Conservation (phyloP, 768 basidiomycete genomes). For the Pilatotrama ljubarskyi region DNA sequence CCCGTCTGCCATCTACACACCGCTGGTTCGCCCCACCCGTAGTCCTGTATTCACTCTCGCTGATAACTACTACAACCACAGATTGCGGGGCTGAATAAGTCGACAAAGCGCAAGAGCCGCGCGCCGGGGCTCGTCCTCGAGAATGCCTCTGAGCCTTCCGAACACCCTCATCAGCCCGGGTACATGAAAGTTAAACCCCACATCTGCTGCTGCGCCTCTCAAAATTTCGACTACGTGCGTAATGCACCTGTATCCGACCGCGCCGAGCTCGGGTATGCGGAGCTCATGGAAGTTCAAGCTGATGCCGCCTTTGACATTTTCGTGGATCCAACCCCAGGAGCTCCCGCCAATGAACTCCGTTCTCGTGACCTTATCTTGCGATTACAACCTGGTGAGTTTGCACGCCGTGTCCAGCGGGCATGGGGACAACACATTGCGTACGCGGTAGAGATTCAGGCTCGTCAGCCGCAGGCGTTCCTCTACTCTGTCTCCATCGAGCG, state of each 20-base stretch:
- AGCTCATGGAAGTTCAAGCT: constrained; percentile 10
- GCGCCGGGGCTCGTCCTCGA: constrained; percentile 11
- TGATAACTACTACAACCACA: not conserved
- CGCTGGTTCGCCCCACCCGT: not conserved
- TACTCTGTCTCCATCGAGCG: constrained; percentile 31
- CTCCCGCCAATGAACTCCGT: too few relatives aligned
- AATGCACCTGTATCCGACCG: not conserved
- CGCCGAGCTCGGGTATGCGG: constrained; percentile 7
- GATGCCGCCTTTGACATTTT: constrained; percentile 6
- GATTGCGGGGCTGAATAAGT: not conserved
- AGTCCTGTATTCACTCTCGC: too few relatives aligned
- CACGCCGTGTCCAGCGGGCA: too few relatives aligned
- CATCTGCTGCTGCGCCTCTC: constrained; percentile 7
- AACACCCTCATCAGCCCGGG: not conserved
- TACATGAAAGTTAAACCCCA: constrained; percentile 5
- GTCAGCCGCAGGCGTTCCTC: constrained; percentile 31
- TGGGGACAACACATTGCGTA: not conserved
- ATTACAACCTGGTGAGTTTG: too few relatives aligned
- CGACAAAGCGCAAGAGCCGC: not conserved
- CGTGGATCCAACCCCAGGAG: not conserved
- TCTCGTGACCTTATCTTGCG: too few relatives aligned
- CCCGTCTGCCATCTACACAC: not conserved
- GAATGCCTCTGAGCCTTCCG: not conserved
- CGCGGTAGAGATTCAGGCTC: constrained; percentile 10
- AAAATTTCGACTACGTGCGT: not conserved